phyloP scores from a whole-genome alignment of 345 rosid genomes.

The Eucalyptus cloeziana region DNA sequence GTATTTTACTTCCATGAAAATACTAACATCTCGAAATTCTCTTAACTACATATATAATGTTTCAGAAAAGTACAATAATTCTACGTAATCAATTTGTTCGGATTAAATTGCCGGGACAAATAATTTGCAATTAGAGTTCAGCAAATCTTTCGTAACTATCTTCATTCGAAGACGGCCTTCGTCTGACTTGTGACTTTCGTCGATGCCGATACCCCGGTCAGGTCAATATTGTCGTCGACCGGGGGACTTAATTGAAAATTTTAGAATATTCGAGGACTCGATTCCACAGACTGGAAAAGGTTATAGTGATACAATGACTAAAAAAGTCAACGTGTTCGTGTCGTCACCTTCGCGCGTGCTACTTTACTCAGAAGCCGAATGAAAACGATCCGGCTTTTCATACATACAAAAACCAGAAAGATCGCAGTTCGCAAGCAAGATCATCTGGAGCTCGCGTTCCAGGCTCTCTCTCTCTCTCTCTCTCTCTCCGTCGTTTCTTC shows the following conservation, averaged over 20 bases:
- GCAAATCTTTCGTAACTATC: neutral
- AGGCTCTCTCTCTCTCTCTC: neutral
- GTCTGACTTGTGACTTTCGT: no score
- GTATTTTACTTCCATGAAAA: neutral
- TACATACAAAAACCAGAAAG: neutral
- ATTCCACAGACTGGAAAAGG: no score
- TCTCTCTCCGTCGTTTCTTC: neutral
- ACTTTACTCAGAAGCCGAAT: neutral
- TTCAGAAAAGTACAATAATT: neutral
- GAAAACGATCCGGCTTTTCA: neutral
- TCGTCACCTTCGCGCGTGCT: neutral
- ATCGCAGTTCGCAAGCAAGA: neutral
- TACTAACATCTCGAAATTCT: neutral
- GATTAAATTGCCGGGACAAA: neutral
- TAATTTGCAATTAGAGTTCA: neutral
- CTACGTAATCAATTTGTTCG: neutral
- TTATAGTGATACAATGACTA: neutral
- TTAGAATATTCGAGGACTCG: no score
- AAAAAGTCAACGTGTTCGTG: neutral
- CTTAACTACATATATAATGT: neutral
- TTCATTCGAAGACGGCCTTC: neutral
- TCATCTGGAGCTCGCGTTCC: neutral
- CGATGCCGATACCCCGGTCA: no score
- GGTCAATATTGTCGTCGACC: no score
- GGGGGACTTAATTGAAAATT: no score